Evolutionary conservation across 768 basidiomycete genomes (phyloP), one percentile per base, ranked within the genome.

Genomic region (Serpula lacrymans): DNA sequence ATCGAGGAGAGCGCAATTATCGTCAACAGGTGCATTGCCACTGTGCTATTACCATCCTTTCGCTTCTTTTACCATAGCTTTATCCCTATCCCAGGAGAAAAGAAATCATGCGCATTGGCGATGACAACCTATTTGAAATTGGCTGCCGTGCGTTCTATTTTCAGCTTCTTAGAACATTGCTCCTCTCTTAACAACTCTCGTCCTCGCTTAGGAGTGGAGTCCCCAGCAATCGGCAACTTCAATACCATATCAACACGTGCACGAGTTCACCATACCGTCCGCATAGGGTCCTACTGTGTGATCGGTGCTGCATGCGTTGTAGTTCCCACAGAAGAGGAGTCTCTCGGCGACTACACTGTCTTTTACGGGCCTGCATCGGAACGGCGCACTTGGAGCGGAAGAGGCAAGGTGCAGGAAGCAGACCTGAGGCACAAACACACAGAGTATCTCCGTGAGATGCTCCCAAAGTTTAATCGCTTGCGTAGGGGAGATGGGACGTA

Each of bases 51-150:
- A 12, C 21, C 20, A 24, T 30, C 14, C 14, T 24, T 39, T 24
- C 16, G n/a, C n/a, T n/a, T n/a, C n/a, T n/a, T n/a, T n/a, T n/a
- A n/a, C 22, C 22, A 26, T 31, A 7, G 22, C 14, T 39, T 26
- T 13, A 26, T 23, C 26, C 41, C 28, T 18, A 23, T 18, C 37
- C 28, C 49, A 84, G 80, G 52, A 64, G 76, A 39, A 91, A 87
- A 53, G 87, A 91, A 55, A 78, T 85, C 25, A 90, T 97, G 91
- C 79, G 83, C 14, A 91, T 99, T 34, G 95, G 95, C 5, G 84
- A 95, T 59, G 82, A 88, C 46, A 97, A 97, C 60, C 69, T 93
- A 43, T 95, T 99, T 54, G 91, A 96, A 65, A 90, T 96, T 39
- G 89, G 88, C 16, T 90, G 85, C 61, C 84, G 95, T 95, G 55